phyloP scores from a whole-genome alignment of 495 filamentous ascomycete species.

The Acidiella bohemica region DNA sequence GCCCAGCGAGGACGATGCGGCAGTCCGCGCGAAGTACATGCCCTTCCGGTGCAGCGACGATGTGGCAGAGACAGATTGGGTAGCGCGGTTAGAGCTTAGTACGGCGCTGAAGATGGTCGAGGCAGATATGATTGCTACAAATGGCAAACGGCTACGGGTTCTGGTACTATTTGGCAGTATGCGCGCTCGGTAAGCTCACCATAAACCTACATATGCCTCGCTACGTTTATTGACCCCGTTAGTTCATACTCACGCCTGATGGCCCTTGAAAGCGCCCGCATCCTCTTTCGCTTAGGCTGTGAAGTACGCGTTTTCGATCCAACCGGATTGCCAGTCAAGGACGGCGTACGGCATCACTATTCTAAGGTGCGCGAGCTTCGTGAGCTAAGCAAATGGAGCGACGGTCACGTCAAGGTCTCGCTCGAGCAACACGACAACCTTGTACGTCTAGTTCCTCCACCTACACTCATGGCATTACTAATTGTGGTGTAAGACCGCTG shows the following conservation, averaged over 20 bases:
- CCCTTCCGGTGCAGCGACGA: slow-evolving; percentile 40
- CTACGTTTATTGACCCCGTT: slow-evolving; percentile 28
- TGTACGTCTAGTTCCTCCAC: neutral
- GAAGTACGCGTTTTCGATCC: slow-evolving; percentile 57
- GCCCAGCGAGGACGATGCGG: slow-evolving; percentile 34
- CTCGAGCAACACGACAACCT: slow-evolving; percentile 61
- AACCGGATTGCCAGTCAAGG: slow-evolving; percentile 47
- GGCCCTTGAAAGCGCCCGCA: slow-evolving; percentile 46
- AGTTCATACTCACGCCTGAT: slow-evolving; percentile 46
- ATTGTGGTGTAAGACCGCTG: slow-evolving; percentile 36
- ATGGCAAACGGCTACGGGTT: slow-evolving; percentile 41
- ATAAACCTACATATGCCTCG: too few species aligned
- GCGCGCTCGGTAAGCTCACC: neutral
- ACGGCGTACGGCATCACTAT: slow-evolving; percentile 44
- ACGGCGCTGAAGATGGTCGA: slow-evolving; percentile 41
- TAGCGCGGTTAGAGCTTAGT: slow-evolving; percentile 42
- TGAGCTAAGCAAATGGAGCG: slow-evolving; percentile 50
- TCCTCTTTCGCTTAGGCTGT: slow-evolving; percentile 53
- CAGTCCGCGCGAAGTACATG: slow-evolving; percentile 40
- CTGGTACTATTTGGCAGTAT: slow-evolving; percentile 50
- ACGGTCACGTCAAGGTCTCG: slow-evolving; percentile 56
- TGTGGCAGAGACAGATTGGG: slow-evolving; percentile 36
- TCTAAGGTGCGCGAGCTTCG: slow-evolving; percentile 54
- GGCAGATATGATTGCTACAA: slow-evolving; percentile 30
- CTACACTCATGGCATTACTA: neutral